Percentiles rank a stretch among this genome's conserved stretches.
Conservation (phyloP, 2,329 filamentous ascomycete genomes). For the Juglanconis oblonga region DNA sequence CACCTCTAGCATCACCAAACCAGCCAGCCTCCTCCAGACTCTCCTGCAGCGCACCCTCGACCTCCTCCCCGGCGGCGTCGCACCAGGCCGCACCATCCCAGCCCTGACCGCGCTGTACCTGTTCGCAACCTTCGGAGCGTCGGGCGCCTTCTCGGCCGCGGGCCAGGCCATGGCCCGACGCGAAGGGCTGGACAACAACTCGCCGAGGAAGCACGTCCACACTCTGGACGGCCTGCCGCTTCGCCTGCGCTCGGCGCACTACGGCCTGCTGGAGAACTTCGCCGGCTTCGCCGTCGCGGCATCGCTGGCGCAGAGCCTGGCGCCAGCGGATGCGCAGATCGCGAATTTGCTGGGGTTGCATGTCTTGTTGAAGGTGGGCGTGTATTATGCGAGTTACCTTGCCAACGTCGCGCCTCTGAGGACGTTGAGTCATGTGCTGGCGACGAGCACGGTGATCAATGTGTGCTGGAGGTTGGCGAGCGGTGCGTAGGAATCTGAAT, state of each 20-base stretch:
- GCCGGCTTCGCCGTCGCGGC: slow-evolving; percentile 9
- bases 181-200: slow-evolving; percentile 3
- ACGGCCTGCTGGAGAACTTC: slow-evolving; percentile 13
- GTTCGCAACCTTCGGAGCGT: slow-evolving; percentile 6
- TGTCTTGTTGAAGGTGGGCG: slow-evolving; percentile 7
- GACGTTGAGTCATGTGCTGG: slow-evolving; percentile 7
- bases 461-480: slow-evolving; percentile 7
- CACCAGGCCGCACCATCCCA: slow-evolving; percentile 7
- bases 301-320: slow-evolving; percentile 8
- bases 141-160: slow-evolving; percentile 5
- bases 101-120: slow-evolving; percentile 11
- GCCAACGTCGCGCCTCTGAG: neutral
- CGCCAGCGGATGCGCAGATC: slow-evolving; percentile 6
- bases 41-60: slow-evolving; percentile 2
- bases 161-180: slow-evolving; percentile 11
- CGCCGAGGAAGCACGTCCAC: slow-evolving; percentile 7
- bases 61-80: slow-evolving; percentile 4
- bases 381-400: slow-evolving; percentile 9
- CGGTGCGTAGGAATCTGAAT: neutral
- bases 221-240: slow-evolving; percentile 8
- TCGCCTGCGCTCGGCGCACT: slow-evolving; percentile 10
- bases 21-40: slow-evolving; percentile 4
- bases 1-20: slow-evolving; percentile 3
- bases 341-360: slow-evolving; percentile 10
- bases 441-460: slow-evolving; percentile 5